Percentiles rank a stretch among this genome's conserved stretches.
These are phyloP conservation scores for Byssochlamys sp. DNA, from an alignment of 2,329 filamentous ascomycete genomes.

Conservation along the genomic window DNA sequence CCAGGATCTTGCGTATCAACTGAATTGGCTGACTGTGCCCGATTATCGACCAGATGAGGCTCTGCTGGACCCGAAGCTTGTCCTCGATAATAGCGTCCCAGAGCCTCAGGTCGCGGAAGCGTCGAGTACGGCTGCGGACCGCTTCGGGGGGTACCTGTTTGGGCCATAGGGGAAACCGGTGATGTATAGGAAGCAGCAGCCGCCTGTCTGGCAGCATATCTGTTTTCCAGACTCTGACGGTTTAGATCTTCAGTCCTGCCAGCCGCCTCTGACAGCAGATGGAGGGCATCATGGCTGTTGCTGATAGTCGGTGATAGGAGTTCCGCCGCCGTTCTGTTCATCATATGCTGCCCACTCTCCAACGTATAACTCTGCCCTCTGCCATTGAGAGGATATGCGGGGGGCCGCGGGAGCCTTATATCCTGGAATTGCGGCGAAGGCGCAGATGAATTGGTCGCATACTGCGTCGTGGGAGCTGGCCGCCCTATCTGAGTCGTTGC, in stretches of 20 bases:
- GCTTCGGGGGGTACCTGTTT: slow-evolving; percentile 26
- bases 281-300: slow-evolving; percentile 83
- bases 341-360: slow-evolving; percentile 49
- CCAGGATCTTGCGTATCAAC: slow-evolving; percentile 27
- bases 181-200: slow-evolving; percentile 32
- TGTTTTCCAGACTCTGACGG: slow-evolving; percentile 41
- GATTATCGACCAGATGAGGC: slow-evolving; percentile 18
- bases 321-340: slow-evolving; percentile 51
- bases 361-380: slow-evolving; percentile 16
- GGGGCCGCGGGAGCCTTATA: slow-evolving; percentile 15
- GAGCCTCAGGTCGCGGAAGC: slow-evolving; percentile 33
- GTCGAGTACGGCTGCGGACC: slow-evolving; percentile 25
- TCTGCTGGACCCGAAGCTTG: slow-evolving; percentile 17
- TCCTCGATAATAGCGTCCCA: slow-evolving; percentile 44
- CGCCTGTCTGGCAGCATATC: slow-evolving; percentile 29
- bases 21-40: slow-evolving; percentile 17
- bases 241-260: slow-evolving; percentile 42
- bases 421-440: slow-evolving; percentile 20
- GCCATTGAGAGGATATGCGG: slow-evolving; percentile 18
- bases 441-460: slow-evolving; percentile 17
- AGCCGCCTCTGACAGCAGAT: slow-evolving; percentile 80
- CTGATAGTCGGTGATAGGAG: slow-evolving; percentile 62
- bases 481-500: slow-evolving; percentile 10
- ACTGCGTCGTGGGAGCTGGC: slow-evolving; percentile 16
- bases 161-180: slow-evolving; percentile 27